Evolutionary conservation across 129 eudicot genomes (phyloP), one percentile per base, ranked within the genome.

Genomic region (Lactuca sativa): DNA sequence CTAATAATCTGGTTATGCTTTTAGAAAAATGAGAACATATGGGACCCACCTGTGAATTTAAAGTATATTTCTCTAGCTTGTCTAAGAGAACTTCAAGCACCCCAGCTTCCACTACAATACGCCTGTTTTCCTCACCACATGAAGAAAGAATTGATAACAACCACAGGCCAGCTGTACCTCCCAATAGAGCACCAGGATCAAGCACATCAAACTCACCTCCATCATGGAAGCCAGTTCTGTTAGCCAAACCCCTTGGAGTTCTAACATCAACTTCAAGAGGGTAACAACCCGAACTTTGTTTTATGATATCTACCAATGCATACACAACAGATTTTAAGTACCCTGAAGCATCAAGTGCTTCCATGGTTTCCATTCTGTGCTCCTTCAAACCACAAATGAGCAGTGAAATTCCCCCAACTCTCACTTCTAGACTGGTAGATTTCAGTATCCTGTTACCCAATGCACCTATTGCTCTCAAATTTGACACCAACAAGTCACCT

Each of bases 161-260:
- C 96, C 96, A 90, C 72, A 86, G 67, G 69, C 86, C 93, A 73
- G 82, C 86, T 38, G 88, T 82, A 64, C 90, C 80, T 75, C 88
- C 90, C 79, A 86, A 73, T 9, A 82, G 74, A 82, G 76, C 75
- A 59, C 88, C 85, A 30, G 95, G 86, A 80, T 86, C 96, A 78
- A 83, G 83, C 57, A 82, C 70, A 36, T 80, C 78, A 82, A 72
- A 80, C 59, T 82, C 86, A 40, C 78, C 82, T 49, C 82, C 84
- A 63, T 84, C 93, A 36, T 81, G 88, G 58, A 84, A 86, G 18
- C 78, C 67, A 40, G 81, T 61, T 73, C 86, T 80, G 63, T 79
- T 88, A 6, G 55, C 63, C 53, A 68, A 77, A 53, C 81, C 79
- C 77, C 79, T 79, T 16, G 79, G 84, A 56, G 92, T 74, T 51